Evolutionary conservation across 495 filamentous ascomycete species (phyloP), one percentile per base, ranked within the genome.

Genomic region (Cercophora newfieldiana): DNA sequence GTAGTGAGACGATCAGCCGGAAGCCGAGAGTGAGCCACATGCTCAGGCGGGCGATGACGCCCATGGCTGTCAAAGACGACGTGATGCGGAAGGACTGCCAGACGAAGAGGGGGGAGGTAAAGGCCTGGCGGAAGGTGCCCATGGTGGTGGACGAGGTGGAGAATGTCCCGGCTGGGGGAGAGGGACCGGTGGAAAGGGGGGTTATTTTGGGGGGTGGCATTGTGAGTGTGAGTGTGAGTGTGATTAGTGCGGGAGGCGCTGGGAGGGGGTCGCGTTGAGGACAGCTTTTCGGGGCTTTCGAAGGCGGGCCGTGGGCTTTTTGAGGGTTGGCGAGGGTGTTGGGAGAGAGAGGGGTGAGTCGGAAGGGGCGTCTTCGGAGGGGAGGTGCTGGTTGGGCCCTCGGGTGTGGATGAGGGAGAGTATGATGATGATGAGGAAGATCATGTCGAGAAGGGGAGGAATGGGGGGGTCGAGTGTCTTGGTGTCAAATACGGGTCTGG

Each of bases 371-470:
- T 44, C 37, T 44, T 8, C 4, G 37, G 10, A 44, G 37, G 12
- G 37, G 37, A 44, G 37, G 37, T 2, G 37, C 10, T 14, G 37
- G 37, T 4, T 44, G 3, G 37, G 37, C 10, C 37, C 37, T 6
- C 37, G 37, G 37, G 12, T 44, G 6, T 57, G 55, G 2, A 57
- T 57, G 28, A 57, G 55, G 5, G 55, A 57, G 55, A 57, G 55
- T 25, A 57, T 57, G 55, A 57, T 57, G 55, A 57, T 57, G 55
- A 57, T 22, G 16, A 57, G 55, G 26, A 57, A 57, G 55, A 57
- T 57, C 55, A 57, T 57, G 7, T 57, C 55, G 26, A 21, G 55
- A n/a, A n/a, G n/a, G n/a, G 37, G 37, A 2, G 3, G 37, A 16
- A 2, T 44, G 37, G 3, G 37, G 37, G 3, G 37, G 37, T 44